These are phyloP conservation scores for Pestalotiopsis fici DNA, from an alignment of 2,329 filamentous ascomycete species.

Conservation along the genomic window DNA sequence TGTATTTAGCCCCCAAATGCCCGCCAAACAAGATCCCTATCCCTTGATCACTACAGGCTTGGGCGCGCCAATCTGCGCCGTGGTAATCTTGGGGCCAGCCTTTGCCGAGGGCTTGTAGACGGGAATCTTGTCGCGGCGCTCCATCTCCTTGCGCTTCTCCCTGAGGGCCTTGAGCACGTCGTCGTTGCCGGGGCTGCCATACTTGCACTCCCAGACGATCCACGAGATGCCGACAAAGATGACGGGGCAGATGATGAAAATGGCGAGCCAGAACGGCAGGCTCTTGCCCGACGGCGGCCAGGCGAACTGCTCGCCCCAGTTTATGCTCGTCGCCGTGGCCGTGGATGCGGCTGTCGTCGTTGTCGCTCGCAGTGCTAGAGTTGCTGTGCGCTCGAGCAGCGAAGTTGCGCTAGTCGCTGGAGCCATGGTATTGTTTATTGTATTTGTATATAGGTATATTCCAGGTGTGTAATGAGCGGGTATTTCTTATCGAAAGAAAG, in stretches of 20 bases:
- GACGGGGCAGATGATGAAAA: not conserved
- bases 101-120: not conserved
- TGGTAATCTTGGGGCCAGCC: not conserved
- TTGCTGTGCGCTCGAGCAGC: not conserved
- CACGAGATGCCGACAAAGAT: not conserved
- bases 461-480: not conserved
- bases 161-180: not conserved
- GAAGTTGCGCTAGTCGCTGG: not conserved
- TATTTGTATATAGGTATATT: not conserved
- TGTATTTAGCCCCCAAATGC: no score
- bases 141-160: not conserved
- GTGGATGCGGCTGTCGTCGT: not conserved
- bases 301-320: not conserved
- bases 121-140: not conserved
- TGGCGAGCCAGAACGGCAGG: conserved; percentile 9
- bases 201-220: not conserved
- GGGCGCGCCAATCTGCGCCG: not conserved
- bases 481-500: not conserved
- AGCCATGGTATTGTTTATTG: not conserved
- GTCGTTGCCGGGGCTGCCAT: not conserved
- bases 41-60: not conserved
- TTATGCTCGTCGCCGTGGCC: not conserved
- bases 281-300: conserved; percentile 7
- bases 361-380: not conserved
- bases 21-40: not conserved